Conservation (phyloP, 169 alveolate species). For the Cryptosporidium baileyi region DNA sequence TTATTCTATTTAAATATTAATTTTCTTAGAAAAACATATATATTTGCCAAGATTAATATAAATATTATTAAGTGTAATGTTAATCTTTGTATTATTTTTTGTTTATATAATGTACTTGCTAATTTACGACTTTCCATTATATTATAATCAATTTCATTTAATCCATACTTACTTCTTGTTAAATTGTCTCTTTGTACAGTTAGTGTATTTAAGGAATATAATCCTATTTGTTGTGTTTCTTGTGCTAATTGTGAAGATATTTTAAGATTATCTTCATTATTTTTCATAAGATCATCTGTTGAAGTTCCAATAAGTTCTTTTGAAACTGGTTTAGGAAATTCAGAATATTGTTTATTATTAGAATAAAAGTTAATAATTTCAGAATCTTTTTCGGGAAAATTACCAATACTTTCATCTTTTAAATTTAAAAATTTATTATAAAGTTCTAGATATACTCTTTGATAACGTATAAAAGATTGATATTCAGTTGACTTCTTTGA, state of each 20-base stretch:
- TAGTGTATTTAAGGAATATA: slow-evolving; percentile 41
- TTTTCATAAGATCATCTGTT: slow-evolving; percentile 38
- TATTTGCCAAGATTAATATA: slow-evolving; percentile 34
- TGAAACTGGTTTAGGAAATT: background rate
- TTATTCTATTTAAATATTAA: background rate
- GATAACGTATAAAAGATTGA: slow-evolving; percentile 36
- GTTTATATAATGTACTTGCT: slow-evolving; percentile 45
- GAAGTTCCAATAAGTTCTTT: slow-evolving; percentile 28
- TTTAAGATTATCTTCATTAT: slow-evolving; percentile 42
- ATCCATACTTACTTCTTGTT: slow-evolving; percentile 57
- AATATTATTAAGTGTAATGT: slow-evolving; percentile 15
- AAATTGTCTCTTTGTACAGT: slow-evolving; percentile 58
- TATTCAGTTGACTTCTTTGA: slow-evolving; percentile 46
- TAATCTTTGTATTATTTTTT: slow-evolving; percentile 43
- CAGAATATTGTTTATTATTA: background rate
- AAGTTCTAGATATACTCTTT: slow-evolving; percentile 13
- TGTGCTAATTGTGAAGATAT: slow-evolving; percentile 61
- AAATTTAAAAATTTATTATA: background rate
- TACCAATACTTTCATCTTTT: background rate
- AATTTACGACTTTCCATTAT: slow-evolving; percentile 60
- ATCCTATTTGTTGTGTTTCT: slow-evolving; percentile 46
- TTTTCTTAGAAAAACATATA: slow-evolving; percentile 29
- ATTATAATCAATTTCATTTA: slow-evolving; percentile 44
- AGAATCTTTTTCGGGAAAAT: background rate
- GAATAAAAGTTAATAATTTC: background rate